Evolutionary conservation across 345 rosid genomes (phyloP).

Genomic region (Dipteronia sinensis): DNA sequence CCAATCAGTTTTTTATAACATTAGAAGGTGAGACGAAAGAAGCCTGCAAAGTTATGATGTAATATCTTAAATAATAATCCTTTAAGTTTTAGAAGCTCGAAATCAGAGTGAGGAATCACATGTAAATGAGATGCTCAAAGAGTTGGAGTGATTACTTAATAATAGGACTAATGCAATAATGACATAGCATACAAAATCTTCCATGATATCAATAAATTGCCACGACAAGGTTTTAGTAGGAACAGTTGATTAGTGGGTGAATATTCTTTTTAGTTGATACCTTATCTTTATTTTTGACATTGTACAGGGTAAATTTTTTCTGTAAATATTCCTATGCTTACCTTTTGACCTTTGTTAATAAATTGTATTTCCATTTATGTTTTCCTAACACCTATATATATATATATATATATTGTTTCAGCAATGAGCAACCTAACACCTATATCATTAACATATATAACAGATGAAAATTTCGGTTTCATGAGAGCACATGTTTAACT

Average conservation of each 20-base stretch:
- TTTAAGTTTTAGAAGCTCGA: slow-evolving; percentile 1
- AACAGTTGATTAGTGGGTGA: background rate
- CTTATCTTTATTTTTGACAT: slow-evolving; percentile 3
- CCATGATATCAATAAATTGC: background rate
- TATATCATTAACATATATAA: background rate
- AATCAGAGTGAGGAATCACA: slow-evolving; percentile 8
- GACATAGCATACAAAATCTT: background rate
- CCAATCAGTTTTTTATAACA: slow-evolving; percentile 57
- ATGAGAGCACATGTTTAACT: background rate
- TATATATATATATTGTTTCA: too few species aligned
- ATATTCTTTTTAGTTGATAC: background rate
- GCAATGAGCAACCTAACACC: background rate
- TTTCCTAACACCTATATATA: background rate
- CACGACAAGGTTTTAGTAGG: background rate
- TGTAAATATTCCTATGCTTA: background rate
- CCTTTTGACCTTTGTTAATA: background rate
- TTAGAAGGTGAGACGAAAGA: slow-evolving; percentile 67
- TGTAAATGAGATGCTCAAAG: background rate
- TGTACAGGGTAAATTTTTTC: background rate
- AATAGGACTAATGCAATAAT: slow-evolving; percentile 5
- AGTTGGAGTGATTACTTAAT: background rate
- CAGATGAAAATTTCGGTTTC: background rate
- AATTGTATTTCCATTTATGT: slow-evolving; percentile 10
- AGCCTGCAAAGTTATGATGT: background rate
- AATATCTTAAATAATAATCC: background rate